A percentile compares a stretch with the other conserved stretches of the same genome.
These are phyloP conservation scores for Chrysoporthe austroafricana DNA, from an alignment of 2,329 filamentous ascomycete species.

Conservation along the genomic window DNA sequence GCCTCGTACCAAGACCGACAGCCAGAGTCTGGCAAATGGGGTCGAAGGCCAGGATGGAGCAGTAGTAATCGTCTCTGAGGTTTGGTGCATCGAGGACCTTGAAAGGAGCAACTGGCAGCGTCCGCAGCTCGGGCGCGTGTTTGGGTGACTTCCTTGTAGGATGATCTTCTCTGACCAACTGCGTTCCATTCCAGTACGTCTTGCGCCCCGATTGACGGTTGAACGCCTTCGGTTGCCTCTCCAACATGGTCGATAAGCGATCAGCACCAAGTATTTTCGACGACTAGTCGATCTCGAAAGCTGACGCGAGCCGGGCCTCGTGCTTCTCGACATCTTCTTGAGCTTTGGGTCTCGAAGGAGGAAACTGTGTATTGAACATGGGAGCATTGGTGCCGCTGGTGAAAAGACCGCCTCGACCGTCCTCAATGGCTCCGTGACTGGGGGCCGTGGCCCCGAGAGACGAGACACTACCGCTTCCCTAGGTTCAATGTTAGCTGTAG, in stretches of 20 bases:
- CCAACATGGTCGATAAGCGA: slow-evolving; percentile 31
- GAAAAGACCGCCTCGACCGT: slow-evolving; percentile 67
- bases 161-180: slow-evolving; percentile 42
- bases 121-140: slow-evolving; percentile 39
- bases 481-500: slow-evolving; percentile 28
- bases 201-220: slow-evolving; percentile 33
- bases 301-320: slow-evolving; percentile 74
- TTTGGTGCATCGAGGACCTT: slow-evolving; percentile 88
- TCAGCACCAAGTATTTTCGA: slow-evolving; percentile 66
- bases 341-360: slow-evolving; percentile 43
- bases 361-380: slow-evolving; percentile 59
- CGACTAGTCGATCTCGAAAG: slow-evolving; percentile 76
- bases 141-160: slow-evolving; percentile 30
- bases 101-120: slow-evolving; percentile 75
- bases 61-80: slow-evolving; percentile 95
- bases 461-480: slow-evolving; percentile 75
- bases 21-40: slow-evolving; percentile 74
- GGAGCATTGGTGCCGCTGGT: slow-evolving; percentile 75
- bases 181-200: slow-evolving; percentile 47
- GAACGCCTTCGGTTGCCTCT: slow-evolving; percentile 22
- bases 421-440: slow-evolving; percentile 55
- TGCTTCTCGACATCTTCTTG: slow-evolving; percentile 71
- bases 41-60: slow-evolving; percentile 86
- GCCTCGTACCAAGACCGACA: slow-evolving; percentile 75
- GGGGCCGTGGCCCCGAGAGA: slow-evolving; percentile 72